These are phyloP conservation scores for Solanum chacoense DNA, from an alignment of 305 asterid species.

Conservation along the genomic window DNA sequence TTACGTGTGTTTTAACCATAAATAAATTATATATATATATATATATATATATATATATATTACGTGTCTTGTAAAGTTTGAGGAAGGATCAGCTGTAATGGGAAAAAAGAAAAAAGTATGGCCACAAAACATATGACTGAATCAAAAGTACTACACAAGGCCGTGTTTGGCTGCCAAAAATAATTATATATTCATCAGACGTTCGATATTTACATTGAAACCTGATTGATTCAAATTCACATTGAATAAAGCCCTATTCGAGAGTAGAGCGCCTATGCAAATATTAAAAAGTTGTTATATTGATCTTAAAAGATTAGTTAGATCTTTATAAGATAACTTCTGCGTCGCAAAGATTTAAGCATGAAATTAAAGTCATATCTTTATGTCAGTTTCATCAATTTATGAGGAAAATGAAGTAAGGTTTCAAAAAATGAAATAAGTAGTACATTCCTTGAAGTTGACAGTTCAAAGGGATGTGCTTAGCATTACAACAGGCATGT, in stretches of 20 bases:
- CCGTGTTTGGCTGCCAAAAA: neutral
- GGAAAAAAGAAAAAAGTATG: neutral
- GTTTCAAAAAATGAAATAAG: neutral
- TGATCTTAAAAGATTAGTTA: too few species aligned
- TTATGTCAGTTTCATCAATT: neutral
- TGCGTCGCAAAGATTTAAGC: too few species aligned
- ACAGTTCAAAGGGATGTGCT: neutral
- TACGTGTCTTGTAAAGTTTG: neutral
- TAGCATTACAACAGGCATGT: too few species aligned
- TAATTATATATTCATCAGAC: too few species aligned
- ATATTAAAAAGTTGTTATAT: too few species aligned
- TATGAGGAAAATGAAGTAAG: neutral
- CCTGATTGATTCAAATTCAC: too few species aligned
- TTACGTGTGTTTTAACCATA: neutral
- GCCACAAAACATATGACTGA: neutral
- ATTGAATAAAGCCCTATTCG: too few species aligned
- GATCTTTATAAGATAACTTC: too few species aligned
- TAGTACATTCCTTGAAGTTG: neutral
- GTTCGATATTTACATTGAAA: rapidly evolving
- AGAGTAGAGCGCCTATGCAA: neutral
- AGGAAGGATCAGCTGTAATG: neutral
- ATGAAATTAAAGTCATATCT: neutral
- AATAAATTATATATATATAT: too few species aligned
- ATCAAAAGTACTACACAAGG: neutral
- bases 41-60: too few species aligned